Percentiles rank a stretch among this genome's conserved stretches.
Conservation (phyloP, 140 eudicot species). For the Flaveria floridana region DNA sequence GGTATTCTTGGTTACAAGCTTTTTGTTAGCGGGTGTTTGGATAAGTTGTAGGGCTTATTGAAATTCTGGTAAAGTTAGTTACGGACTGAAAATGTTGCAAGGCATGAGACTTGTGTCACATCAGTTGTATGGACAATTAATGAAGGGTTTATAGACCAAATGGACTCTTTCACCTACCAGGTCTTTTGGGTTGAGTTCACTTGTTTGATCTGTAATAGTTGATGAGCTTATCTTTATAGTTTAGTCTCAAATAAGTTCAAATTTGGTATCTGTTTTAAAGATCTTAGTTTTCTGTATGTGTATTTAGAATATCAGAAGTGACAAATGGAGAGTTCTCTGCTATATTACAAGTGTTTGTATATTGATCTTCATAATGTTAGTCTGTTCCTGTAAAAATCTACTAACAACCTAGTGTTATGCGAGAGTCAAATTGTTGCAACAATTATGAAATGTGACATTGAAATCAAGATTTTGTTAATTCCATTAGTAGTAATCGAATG, state of each 20-base stretch:
- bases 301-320: neutral
- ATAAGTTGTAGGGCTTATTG: neutral
- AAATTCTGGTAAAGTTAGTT: neutral
- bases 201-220: neutral
- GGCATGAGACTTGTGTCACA: too few relatives aligned
- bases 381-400: too few relatives aligned
- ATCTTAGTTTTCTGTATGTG: neutral
- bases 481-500: neutral
- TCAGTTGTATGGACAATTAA: too few relatives aligned
- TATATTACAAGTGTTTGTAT: neutral
- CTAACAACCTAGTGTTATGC: neutral
- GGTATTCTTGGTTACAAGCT: neutral
- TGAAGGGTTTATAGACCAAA: too few relatives aligned
- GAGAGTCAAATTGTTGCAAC: neutral
- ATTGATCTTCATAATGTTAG: neutral
- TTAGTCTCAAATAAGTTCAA: neutral
- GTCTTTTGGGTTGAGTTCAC: too few relatives aligned
- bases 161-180: too few relatives aligned
- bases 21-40: neutral
- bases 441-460: neutral
- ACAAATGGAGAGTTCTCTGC: neutral
- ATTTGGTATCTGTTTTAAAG: constrained; percentile 1
- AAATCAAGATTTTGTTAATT: constrained; percentile 5
- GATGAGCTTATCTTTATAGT: neutral
- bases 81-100: neutral